Base-by-base conservation (phyloP, 306 rosid genomes). In the Astragalus membranaceus region DNA sequence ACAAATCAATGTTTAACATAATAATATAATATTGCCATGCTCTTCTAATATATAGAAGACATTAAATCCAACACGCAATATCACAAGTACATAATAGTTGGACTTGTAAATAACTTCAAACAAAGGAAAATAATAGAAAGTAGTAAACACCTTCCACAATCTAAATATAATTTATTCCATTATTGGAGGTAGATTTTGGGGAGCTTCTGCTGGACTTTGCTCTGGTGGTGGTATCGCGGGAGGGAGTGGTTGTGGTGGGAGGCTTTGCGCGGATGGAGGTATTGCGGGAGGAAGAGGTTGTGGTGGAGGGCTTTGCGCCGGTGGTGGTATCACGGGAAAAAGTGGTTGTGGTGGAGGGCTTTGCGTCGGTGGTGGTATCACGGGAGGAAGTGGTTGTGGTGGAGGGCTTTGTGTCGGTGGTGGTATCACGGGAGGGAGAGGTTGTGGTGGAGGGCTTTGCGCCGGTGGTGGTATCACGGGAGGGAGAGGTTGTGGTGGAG, bases 31-130 rank as follows among this genome's bases (percentile, higher is more conserved):
- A 26, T 26, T 26, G 23, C 30, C 30, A 26, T 26, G 30, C 3
- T 26, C 30, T 26, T 26, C 30, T 26, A 26, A 26, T 26, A 26
- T 26, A 26, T 26, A 26, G 30, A 26, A 26, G 30, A 26, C 30
- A 64, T 42, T 33, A 65, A 65, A 64, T 49, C 70, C 63, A 52
- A 39, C 64, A 52, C 3, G 54, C 53, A 65, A 46, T n/a, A 47
- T 8, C 39, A 53, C 10, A 73, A 5, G 35, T 52, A 29, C 44
- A 39, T 39, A 10, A 33, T n/a, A 15, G 37, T 46, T 15, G 29
- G 29, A 37, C 46, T 39, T 64, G 44, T 42, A 53, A 47, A n/a
- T 7, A 73, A 36, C 44, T 37, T 23, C 13, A 47, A 41, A 39
- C n/a, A 42, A 64, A 9, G 65, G 39, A 74, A 9, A 6, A 48